A percentile compares a stretch with the other conserved stretches of the same genome.
These are phyloP conservation scores for Fremontodendron californicum DNA, from an alignment of 345 rosid genomes.

Conservation along the genomic window DNA sequence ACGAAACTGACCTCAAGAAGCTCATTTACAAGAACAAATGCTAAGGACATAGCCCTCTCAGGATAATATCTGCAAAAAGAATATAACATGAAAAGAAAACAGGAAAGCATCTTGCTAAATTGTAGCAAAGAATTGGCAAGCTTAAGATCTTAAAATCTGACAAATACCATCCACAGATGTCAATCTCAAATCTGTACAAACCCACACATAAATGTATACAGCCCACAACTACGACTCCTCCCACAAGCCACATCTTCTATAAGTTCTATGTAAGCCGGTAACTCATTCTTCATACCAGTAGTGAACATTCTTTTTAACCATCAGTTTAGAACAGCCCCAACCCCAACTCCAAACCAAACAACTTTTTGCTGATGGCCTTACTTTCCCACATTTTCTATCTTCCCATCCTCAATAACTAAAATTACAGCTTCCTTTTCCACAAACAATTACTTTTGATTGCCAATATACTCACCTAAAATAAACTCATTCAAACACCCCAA, in stretches of 20 bases:
- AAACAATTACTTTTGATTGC: neutral
- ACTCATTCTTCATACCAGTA: neutral
- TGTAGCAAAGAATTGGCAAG: neutral
- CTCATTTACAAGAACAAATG: conserved; percentile 59
- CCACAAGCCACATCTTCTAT: neutral
- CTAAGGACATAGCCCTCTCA: conserved; percentile 68
- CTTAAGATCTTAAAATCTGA: neutral
- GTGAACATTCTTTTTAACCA: neutral
- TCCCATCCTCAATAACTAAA: neutral
- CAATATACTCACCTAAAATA: neutral
- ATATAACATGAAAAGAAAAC: neutral
- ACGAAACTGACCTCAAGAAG: conserved; percentile 61
- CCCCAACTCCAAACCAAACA: neutral
- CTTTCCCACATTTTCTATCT: neutral
- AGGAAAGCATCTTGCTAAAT: neutral
- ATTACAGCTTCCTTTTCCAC: neutral
- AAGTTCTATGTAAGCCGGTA: neutral
- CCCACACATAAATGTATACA: neutral
- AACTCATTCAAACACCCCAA: neutral
- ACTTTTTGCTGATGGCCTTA: neutral
- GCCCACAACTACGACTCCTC: neutral
- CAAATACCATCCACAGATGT: neutral
- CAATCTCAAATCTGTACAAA: neutral
- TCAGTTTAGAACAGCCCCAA: neutral
- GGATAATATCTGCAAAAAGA: conserved; percentile 63